Percentiles rank a stretch among this genome's conserved stretches.
These are phyloP conservation scores for Pestalotiopsis fici DNA, from an alignment of 2,329 filamentous ascomycete species.

Conservation along the genomic window DNA sequence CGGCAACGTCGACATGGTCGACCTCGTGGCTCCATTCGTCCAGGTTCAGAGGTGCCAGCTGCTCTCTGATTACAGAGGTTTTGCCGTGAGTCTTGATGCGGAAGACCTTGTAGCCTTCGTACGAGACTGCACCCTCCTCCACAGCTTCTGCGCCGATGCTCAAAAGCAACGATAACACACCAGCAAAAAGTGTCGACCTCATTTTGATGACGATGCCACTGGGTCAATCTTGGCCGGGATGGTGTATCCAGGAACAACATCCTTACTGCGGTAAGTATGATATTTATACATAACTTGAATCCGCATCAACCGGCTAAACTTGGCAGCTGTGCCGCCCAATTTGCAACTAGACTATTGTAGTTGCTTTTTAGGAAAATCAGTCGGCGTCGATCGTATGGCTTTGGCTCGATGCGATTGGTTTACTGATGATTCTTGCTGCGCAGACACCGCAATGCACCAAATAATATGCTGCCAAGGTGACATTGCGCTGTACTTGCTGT, in stretches of 20 bases:
- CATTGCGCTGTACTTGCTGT: not conserved
- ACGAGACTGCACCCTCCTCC: conserved; percentile 11
- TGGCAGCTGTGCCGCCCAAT: not conserved
- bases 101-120: conserved; percentile 34
- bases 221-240: not conserved
- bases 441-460: not conserved
- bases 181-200: not conserved
- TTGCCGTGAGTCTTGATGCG: conserved; percentile 21
- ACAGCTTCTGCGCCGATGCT: not conserved
- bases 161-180: not conserved
- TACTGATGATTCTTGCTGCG: not conserved
- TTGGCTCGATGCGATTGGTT: not conserved
- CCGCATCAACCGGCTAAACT: not conserved
- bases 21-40: conserved; percentile 5
- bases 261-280: not conserved
- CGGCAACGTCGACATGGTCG: conserved; percentile 31
- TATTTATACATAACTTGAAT: not conserved
- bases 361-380: not conserved
- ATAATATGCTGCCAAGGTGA: not conserved
- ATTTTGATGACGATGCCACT: not conserved
- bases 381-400: not conserved
- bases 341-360: not conserved
- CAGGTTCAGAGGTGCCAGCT: not conserved
- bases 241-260: not conserved
- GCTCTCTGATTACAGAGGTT: not conserved